A percentile compares a stretch with the other conserved stretches of the same genome.
Evolutionary conservation across 176 grass and related monocot genomes (phyloP).

Genomic region (Olyra latifolia): DNA sequence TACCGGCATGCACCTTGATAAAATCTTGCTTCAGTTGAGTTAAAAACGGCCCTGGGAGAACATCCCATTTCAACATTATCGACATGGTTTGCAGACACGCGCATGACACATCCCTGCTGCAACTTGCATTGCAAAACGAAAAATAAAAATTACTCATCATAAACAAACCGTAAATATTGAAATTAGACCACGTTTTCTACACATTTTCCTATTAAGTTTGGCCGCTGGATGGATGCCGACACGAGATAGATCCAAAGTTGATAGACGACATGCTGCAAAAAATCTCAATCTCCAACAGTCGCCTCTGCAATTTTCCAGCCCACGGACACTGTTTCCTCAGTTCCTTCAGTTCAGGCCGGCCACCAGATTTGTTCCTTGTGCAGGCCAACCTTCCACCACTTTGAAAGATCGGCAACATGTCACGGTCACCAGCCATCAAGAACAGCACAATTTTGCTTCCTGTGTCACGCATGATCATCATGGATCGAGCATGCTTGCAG

Average conservation of each 20-base stretch:
- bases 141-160: too few relatives aligned
- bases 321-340: not conserved
- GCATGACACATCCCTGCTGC: too few relatives aligned
- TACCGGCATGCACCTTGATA: not conserved
- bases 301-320: not conserved
- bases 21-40: not conserved
- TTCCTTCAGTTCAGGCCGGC: not conserved
- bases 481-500: not conserved
- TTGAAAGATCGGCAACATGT: not conserved
- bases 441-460: slow-evolving; percentile 16
- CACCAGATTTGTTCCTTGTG: slow-evolving; percentile 33
- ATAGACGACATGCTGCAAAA: not conserved
- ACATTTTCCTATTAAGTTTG: not conserved
- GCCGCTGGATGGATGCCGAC: not conserved
- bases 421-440: not conserved
- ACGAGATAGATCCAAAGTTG: not conserved
- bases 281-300: not conserved
- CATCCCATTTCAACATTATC: not conserved
- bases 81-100: not conserved
- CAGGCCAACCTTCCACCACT: slow-evolving; percentile 23
- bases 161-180: too few relatives aligned
- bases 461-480: not conserved
- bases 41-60: not conserved
- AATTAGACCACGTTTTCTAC: not conserved
- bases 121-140: not conserved